Conservation (phyloP, 192 early-diverging fungal genomes). For the Geosiphon pyriformis region DNA sequence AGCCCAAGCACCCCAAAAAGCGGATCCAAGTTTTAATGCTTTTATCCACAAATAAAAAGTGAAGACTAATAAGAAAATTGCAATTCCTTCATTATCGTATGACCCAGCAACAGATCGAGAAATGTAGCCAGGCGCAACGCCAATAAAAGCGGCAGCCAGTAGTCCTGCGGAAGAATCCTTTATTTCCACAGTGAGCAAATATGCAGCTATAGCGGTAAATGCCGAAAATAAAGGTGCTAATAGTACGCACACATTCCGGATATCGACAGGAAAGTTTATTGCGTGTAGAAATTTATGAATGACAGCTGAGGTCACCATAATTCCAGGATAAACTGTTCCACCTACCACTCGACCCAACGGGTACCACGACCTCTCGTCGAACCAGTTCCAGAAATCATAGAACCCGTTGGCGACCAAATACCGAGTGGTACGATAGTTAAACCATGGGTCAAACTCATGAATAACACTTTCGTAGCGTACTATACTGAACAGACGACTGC, state of each 20-base stretch:
- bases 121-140: constrained; percentile 98
- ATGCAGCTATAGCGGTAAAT: constrained; percentile 93
- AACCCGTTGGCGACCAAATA: constrained; percentile 89
- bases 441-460: constrained; percentile 99
- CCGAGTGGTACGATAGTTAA: constrained; percentile 96
- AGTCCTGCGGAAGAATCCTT: constrained; percentile 90
- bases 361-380: constrained; percentile 98
- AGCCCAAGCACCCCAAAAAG: constrained; percentile 77
- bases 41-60: constrained; percentile 99
- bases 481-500: constrained; percentile 93
- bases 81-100: constrained; percentile 99
- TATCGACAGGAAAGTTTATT: constrained; percentile 95
- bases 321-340: constrained; percentile 98
- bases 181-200: constrained; percentile 87
- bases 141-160: constrained; percentile 96
- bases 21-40: constrained; percentile 90
- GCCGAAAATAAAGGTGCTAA: constrained; percentile 95
- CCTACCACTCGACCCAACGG: constrained; percentile 98
- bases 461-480: constrained; percentile 98
- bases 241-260: constrained; percentile 98
- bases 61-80: constrained; percentile 97
- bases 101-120: constrained; percentile 99
- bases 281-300: constrained; percentile 92
- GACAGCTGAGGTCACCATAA: constrained; percentile 96
- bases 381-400: constrained; percentile 99